Evolutionary conservation across 257 asterid species (phyloP).

Genomic region (Solanum piurae): DNA sequence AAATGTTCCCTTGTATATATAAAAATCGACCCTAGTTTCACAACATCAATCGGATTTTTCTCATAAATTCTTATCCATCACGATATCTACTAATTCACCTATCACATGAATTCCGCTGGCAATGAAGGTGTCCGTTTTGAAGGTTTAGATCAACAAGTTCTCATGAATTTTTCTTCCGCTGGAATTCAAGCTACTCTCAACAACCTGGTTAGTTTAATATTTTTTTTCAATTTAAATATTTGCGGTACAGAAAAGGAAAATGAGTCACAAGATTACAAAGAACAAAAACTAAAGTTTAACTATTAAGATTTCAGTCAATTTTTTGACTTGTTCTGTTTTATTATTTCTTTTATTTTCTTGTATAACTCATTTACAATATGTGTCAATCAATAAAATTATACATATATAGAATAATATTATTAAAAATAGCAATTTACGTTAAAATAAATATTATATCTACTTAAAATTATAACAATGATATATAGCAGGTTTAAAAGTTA

Average conservation of each 20-base stretch:
- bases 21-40: not conserved
- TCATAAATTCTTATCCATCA: not conserved
- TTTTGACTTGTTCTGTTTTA: not conserved
- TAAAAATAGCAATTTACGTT: too few species aligned
- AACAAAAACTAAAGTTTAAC: not conserved
- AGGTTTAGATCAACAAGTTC: constrained; percentile 43
- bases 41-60: not conserved
- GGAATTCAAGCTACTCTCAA: constrained; percentile 51
- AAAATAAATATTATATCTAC: too few species aligned
- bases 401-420: not conserved
- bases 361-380: too few species aligned
- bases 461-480: too few species aligned
- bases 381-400: not conserved
- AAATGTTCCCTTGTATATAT: not conserved
- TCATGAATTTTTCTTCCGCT: constrained; percentile 7
- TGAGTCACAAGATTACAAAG: not conserved
- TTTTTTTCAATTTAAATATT: too few species aligned
- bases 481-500: too few species aligned
- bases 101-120: constrained; percentile 10
- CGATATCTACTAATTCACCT: not conserved
- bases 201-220: constrained; percentile 28
- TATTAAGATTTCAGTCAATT: not conserved
- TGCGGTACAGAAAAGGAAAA: too few species aligned
- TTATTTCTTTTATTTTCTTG: not conserved
- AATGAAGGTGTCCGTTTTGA: constrained; percentile 18